Evolutionary conservation across 2,329 filamentous ascomycete genomes (phyloP), one percentile per base, ranked within the genome.

Genomic region (Pseudopithomyces maydicus): DNA sequence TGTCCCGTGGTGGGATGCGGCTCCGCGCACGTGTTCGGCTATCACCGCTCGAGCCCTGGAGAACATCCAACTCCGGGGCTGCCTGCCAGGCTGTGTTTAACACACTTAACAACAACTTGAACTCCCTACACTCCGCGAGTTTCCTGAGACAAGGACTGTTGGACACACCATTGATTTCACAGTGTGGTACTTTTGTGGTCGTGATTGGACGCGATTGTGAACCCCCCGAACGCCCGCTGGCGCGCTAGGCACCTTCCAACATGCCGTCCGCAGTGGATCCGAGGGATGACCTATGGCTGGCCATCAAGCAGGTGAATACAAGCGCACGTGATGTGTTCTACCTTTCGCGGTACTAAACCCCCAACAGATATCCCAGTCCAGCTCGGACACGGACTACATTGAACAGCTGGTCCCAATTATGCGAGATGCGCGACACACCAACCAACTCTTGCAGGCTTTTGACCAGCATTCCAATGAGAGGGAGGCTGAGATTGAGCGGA

Each of bases 391-490:
- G 48, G 95, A 99, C 69, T 98, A 97, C 71, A 87, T 99, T 62
- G 95, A 98, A 74, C 94, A 97, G 72, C 81, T 99, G 49, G 97
- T 98, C 46, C 94, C 93, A 10, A 90, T 96, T 1, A 88, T 99
- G 61, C 95, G 92, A 80, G 94, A 97, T 84, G 92, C 91, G 65
- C 87, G 91, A 60, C 83, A 87, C 67, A 88, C 90, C 54, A 89
- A 90, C 72, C 86, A 88, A 56, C 84, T 99, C 39, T 86, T 92
- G 47, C 89, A 93, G 67, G 90, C 90, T 58, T 82, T 96, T 54
- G 86, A 88, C 44, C 87, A 88, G 65, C 96, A 97, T 75, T 91
- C 93, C 33, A 88, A 89, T 65, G 91, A 95, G 45, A 89, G 93
- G 58, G 95, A 99, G 75, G 79, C 85, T 14, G 93, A 98, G 68